These are phyloP conservation scores for Ceratocystis huliohia DNA, from an alignment of 2,329 filamentous ascomycete genomes.

Conservation along the genomic window DNA sequence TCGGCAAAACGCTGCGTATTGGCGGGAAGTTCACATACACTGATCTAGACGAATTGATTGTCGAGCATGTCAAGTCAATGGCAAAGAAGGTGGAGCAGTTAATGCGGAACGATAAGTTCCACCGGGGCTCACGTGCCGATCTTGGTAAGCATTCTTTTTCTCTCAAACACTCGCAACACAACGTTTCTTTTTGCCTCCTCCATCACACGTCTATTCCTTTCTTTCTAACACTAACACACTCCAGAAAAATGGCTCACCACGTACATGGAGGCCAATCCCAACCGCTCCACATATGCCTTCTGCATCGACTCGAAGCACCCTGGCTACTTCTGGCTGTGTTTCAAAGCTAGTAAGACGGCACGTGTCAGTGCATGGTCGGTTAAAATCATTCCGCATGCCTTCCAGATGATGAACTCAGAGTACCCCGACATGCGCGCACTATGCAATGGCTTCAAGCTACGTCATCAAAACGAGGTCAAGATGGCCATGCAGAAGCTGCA, in stretches of 20 bases:
- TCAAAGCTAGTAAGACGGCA: conserved; percentile 74
- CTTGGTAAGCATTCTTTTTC: conserved; percentile 52
- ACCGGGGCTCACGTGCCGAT: conserved; percentile 63
- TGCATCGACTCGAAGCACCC: conserved; percentile 86
- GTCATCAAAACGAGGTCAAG: conserved; percentile 56
- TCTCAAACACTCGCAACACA: too few species aligned
- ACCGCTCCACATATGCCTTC: conserved; percentile 86
- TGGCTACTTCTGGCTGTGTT: conserved; percentile 90
- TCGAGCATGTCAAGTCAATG: conserved; percentile 96
- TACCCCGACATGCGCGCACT: conserved; percentile 93
- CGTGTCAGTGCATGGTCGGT: conserved; percentile 69
- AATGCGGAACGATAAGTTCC: conserved; percentile 88
- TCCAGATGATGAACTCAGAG: conserved; percentile 73
- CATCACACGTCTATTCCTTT: background rate
- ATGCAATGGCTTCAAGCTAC: conserved; percentile 92
- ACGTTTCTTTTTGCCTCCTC: too few species aligned
- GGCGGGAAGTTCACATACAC: conserved; percentile 82
- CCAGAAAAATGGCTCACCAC: conserved; percentile 89
- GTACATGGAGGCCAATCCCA: conserved; percentile 92
- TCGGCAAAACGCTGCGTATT: conserved; percentile 75
- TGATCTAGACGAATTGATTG: conserved; percentile 93
- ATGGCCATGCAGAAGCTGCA: conserved; percentile 31
- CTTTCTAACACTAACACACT: conserved; percentile 22
- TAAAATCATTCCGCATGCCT: conserved; percentile 84
- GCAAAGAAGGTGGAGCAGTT: conserved; percentile 94